A percentile compares a stretch with the other conserved stretches of the same genome.
phyloP scores from a whole-genome alignment of 2,329 filamentous ascomycete species.

The Zymoseptoria passerinii region DNA sequence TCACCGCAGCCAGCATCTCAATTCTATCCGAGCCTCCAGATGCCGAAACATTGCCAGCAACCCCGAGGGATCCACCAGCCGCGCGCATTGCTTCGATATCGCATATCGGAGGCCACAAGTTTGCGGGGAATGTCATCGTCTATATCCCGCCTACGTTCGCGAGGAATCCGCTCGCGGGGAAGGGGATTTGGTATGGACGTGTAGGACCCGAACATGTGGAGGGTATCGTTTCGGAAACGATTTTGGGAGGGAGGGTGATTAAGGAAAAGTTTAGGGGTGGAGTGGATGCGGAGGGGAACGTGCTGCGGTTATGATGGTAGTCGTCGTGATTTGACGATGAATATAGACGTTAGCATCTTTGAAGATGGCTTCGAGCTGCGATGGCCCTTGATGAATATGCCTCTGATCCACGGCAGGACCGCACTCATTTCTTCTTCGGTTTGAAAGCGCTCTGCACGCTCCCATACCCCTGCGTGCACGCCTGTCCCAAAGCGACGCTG shows the following conservation, averaged over 20 bases:
- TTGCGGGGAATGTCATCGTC: slow-evolving; percentile 74
- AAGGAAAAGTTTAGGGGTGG: slow-evolving; percentile 65
- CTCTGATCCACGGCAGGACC: no score
- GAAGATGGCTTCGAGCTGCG: no score
- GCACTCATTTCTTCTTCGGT: background rate
- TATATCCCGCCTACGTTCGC: slow-evolving; percentile 56
- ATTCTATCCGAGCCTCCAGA: slow-evolving; percentile 42
- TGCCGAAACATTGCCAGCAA: slow-evolving; percentile 4
- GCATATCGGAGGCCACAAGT: slow-evolving; percentile 79
- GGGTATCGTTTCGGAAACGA: slow-evolving; percentile 64
- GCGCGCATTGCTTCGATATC: slow-evolving; percentile 63
- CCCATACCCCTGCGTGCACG: slow-evolving; percentile 45
- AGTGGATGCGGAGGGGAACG: slow-evolving; percentile 36
- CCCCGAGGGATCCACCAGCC: slow-evolving; percentile 31
- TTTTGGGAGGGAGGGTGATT: slow-evolving; percentile 59
- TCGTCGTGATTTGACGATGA: no score
- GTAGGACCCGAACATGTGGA: slow-evolving; percentile 69
- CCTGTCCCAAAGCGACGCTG: slow-evolving; percentile 43
- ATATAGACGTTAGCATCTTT: no score
- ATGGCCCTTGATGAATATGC: no score
- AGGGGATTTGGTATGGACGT: slow-evolving; percentile 74
- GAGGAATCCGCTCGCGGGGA: slow-evolving; percentile 54
- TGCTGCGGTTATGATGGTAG: slow-evolving; percentile 21
- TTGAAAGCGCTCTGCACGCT: slow-evolving; percentile 36
- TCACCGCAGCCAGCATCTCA: slow-evolving; percentile 43